A percentile compares a stretch with the other conserved stretches of the same genome.
Evolutionary conservation across 1,284 basidiomycete species (phyloP).

Genomic region (Golubevia pallescens): DNA sequence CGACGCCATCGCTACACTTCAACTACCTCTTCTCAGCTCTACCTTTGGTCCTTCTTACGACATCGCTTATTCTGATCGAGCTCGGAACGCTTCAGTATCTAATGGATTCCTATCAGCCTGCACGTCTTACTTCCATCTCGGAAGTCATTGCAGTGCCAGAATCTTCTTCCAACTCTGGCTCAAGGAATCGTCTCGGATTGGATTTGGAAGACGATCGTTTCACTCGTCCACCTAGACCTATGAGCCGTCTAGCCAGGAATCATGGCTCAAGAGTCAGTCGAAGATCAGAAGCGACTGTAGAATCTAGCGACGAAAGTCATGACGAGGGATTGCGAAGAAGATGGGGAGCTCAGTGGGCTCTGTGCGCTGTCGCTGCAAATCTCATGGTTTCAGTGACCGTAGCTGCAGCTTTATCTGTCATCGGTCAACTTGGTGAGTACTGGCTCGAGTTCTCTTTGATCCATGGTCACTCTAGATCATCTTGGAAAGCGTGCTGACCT

Average conservation of each 20-base stretch:
- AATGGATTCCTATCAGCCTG: slow-evolving; percentile 22
- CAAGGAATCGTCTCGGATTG: background rate
- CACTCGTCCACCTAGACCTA: slow-evolving; percentile 15
- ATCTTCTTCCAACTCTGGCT: background rate
- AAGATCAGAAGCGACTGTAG: background rate
- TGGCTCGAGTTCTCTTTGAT: slow-evolving; percentile 15
- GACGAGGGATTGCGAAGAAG: background rate
- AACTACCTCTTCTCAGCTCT: slow-evolving; percentile 29
- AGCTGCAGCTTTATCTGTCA: slow-evolving; percentile 1
- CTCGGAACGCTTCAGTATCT: slow-evolving; percentile 19
- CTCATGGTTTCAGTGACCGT: slow-evolving; percentile 8
- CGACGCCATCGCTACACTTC: slow-evolving; percentile 12
- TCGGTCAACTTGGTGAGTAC: slow-evolving; percentile 25
- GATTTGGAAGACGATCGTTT: slow-evolving; percentile 17
- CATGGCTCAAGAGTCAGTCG: background rate
- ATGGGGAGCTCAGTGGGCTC: background rate
- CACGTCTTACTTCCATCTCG: slow-evolving; percentile 14
- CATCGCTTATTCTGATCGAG: slow-evolving; percentile 12
- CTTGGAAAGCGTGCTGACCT: slow-evolving; percentile 11
- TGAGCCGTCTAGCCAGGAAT: background rate
- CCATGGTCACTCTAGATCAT: slow-evolving; percentile 9
- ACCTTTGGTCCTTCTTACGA: slow-evolving; percentile 16
- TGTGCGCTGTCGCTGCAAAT: slow-evolving; percentile 3
- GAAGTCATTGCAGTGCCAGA: slow-evolving; percentile 28
- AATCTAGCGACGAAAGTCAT: background rate